These are phyloP conservation scores for Eleusine indica DNA, from an alignment of 176 grass and related monocot species.

Conservation along the genomic window DNA sequence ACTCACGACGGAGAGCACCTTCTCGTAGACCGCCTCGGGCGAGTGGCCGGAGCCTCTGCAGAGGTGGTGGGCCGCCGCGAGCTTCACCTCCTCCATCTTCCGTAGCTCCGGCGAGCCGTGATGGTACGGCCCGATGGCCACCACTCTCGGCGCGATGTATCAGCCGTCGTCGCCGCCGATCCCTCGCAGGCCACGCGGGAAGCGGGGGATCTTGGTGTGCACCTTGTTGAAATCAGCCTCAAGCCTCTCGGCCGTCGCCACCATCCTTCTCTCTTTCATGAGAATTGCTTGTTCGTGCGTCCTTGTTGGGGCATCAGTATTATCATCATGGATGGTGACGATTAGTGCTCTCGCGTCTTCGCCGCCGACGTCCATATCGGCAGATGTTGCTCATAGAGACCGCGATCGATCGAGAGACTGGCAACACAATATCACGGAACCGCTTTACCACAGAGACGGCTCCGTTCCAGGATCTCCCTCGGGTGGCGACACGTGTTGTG, in stretches of 20 bases:
- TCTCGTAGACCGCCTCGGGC: not conserved
- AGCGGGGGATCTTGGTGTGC: not conserved
- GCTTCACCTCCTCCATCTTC: not conserved
- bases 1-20: not conserved
- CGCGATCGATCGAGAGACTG: too few species aligned
- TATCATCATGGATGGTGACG: too few species aligned
- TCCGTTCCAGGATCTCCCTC: too few species aligned
- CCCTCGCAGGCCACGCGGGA: not conserved
- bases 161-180: not conserved
- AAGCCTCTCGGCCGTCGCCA: not conserved
- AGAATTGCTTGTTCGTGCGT: too few species aligned
- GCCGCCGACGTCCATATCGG: too few species aligned
- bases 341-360: too few species aligned
- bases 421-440: too few species aligned
- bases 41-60: not conserved
- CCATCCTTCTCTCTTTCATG: too few species aligned
- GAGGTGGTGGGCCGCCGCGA: not conserved
- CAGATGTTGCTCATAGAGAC: too few species aligned
- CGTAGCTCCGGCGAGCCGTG: not conserved
- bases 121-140: not conserved
- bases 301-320: too few species aligned
- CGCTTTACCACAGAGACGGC: too few species aligned
- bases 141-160: not conserved
- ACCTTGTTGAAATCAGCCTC: not conserved
- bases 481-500: too few species aligned